Evolutionary conservation across 768 basidiomycete genomes (phyloP).

Genomic region (Tricholoma saponaceum): DNA sequence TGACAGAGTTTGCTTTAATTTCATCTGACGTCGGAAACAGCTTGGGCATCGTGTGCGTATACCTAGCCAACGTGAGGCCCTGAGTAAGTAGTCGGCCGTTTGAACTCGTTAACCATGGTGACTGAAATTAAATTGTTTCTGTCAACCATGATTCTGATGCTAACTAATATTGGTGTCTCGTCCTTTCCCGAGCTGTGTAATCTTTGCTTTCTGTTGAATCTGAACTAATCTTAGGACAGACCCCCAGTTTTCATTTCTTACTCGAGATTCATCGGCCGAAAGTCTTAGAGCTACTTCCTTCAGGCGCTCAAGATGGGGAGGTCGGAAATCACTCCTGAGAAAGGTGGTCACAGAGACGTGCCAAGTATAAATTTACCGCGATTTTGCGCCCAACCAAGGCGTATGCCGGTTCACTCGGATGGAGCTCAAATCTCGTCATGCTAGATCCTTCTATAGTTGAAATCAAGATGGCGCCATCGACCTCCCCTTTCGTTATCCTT

Average conservation of each 20-base stretch:
- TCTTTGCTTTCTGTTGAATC: neutral
- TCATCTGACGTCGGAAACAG: neutral
- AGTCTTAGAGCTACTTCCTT: neutral
- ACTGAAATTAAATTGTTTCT: neutral
- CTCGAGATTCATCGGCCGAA: neutral
- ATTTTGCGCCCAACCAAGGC: neutral
- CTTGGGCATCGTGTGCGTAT: neutral
- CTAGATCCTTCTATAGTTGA: neutral
- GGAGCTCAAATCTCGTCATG: neutral
- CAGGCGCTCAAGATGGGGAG: neutral
- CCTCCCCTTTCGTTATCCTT: neutral
- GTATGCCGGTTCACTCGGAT: neutral
- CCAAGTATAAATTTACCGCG: neutral
- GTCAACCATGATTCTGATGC: neutral
- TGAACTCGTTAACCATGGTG: neutral
- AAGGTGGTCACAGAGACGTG: neutral
- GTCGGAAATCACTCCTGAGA: too few species aligned
- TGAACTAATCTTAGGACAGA: neutral
- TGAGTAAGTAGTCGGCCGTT: neutral
- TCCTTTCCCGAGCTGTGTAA: neutral
- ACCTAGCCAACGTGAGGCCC: neutral
- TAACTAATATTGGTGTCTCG: neutral
- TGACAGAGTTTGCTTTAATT: neutral
- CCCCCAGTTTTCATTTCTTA: neutral
- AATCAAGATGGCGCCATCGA: neutral